A percentile compares a stretch with the other conserved stretches of the same genome.
Evolutionary conservation across 1,284 basidiomycete genomes (phyloP).

Genomic region (Xanthoconium separans): DNA sequence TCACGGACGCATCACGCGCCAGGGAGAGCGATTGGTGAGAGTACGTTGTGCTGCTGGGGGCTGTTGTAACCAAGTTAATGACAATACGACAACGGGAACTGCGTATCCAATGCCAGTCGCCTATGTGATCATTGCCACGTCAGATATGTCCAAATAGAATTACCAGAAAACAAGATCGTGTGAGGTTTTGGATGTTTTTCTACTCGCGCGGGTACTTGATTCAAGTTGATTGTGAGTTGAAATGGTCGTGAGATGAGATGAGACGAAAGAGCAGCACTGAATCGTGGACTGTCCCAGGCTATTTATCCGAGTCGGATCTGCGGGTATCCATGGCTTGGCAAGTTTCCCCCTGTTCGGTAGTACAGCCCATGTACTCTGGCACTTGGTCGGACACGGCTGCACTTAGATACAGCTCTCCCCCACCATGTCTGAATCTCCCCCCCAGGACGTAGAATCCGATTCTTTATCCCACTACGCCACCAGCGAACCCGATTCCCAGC

Average conservation of each 20-base stretch:
- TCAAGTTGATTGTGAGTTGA: too few species aligned
- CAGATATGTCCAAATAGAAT: too few species aligned
- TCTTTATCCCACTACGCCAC: not conserved
- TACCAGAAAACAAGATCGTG: too few species aligned
- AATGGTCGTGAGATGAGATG: not conserved
- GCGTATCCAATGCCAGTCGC: too few species aligned
- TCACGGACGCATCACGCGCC: too few species aligned
- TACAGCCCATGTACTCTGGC: slow-evolving; percentile 12
- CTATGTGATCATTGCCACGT: too few species aligned
- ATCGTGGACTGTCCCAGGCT: not conserved
- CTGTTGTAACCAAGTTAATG: not conserved
- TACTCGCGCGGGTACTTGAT: not conserved
- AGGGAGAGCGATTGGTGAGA: not conserved
- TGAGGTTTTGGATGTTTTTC: too few species aligned
- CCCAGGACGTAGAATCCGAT: slow-evolving; percentile 3
- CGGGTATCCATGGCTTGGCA: not conserved
- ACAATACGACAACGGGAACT: not conserved
- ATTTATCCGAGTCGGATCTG: slow-evolving; percentile 11
- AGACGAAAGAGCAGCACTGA: too few species aligned
- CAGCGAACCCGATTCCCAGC: not conserved
- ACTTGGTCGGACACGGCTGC: not conserved
- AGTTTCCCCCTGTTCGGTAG: slow-evolving; percentile 8
- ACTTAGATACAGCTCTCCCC: not conserved
- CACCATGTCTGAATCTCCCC: slow-evolving; percentile 18
- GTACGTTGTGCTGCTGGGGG: not conserved